phyloP scores from a whole-genome alignment of 2,329 filamentous ascomycete genomes.

The Parascedosporium putredinis region DNA sequence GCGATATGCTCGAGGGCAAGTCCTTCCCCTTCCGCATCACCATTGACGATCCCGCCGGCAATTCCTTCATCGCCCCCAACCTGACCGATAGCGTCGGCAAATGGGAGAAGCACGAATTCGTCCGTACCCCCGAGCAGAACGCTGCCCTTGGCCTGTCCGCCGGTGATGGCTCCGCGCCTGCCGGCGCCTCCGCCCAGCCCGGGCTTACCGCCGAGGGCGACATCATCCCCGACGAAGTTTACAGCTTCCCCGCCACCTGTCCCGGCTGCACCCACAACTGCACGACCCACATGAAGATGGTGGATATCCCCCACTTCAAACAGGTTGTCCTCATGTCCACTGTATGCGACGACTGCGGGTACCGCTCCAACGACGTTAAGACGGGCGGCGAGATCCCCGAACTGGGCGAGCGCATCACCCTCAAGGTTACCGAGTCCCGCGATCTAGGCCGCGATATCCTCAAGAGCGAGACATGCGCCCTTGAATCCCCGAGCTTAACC shows the following conservation, averaged over 20 bases:
- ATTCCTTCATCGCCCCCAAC: constrained; percentile 91
- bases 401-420: constrained; percentile 71
- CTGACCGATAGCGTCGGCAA: constrained; percentile 72
- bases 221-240: constrained; percentile 86
- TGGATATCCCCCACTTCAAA: constrained; percentile 96
- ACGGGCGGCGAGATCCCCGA: constrained; percentile 87
- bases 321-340: constrained; percentile 95
- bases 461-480: constrained; percentile 84
- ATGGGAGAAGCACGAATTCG: constrained; percentile 78
- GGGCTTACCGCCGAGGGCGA: constrained; percentile 50
- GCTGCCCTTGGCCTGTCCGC: constrained; percentile 67
- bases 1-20: constrained; percentile 66
- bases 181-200: constrained; percentile 33
- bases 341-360: constrained; percentile 82
- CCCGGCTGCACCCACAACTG: constrained; percentile 82
- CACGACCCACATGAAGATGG: constrained; percentile 96
- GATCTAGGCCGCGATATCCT: constrained; percentile 89
- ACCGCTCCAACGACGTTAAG: constrained; percentile 95
- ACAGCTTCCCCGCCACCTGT: constrained; percentile 83
- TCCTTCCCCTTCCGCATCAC: constrained; percentile 80
- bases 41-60: constrained; percentile 85
- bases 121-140: constrained; percentile 77
- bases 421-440: constrained; percentile 56
- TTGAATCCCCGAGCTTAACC: constrained; percentile 77
- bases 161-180: constrained; percentile 43